Evolutionary conservation across 768 basidiomycete species (phyloP).

Genomic region (Leucocoprinus leucothites): DNA sequence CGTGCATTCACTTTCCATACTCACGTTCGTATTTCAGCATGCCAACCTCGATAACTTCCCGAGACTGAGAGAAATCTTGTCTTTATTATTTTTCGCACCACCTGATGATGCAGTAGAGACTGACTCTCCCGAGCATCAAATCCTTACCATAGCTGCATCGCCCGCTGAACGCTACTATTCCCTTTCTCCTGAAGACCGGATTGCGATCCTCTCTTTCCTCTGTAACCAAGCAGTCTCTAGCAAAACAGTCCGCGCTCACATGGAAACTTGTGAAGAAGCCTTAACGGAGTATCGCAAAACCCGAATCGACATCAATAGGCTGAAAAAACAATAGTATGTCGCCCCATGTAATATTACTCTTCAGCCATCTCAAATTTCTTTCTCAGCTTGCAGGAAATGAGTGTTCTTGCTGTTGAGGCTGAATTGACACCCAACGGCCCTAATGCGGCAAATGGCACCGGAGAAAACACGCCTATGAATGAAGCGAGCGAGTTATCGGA

Average conservation of each 20-base stretch:
- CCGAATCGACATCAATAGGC: slow-evolving; percentile 90
- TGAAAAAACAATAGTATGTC: slow-evolving; percentile 84
- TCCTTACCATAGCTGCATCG: slow-evolving; percentile 41
- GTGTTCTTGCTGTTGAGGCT: slow-evolving; percentile 51
- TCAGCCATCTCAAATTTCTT: slow-evolving; percentile 1
- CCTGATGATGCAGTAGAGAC: slow-evolving; percentile 43
- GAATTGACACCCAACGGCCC: slow-evolving; percentile 45
- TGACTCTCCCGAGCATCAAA: slow-evolving; percentile 39
- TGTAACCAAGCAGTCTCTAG: slow-evolving; percentile 88
- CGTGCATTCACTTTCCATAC: slow-evolving; percentile 2
- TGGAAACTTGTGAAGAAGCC: slow-evolving; percentile 88
- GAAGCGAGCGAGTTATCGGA: slow-evolving; percentile 77
- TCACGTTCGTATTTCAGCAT: slow-evolving; percentile 43
- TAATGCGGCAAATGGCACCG: slow-evolving; percentile 41
- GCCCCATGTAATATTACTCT: neutral
- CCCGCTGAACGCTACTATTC: slow-evolving; percentile 71
- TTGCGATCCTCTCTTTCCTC: slow-evolving; percentile 84
- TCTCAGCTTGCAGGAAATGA: slow-evolving; percentile 72
- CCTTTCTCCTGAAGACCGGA: slow-evolving; percentile 74
- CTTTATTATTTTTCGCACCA: slow-evolving; percentile 69
- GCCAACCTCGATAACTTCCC: slow-evolving; percentile 74
- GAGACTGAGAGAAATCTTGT: slow-evolving; percentile 65
- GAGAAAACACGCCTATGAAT: slow-evolving; percentile 58
- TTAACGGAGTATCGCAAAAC: slow-evolving; percentile 93
- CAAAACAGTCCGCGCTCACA: slow-evolving; percentile 81